Base-by-base conservation (phyloP, 345 rosid genomes). In the Acer campestre region DNA sequence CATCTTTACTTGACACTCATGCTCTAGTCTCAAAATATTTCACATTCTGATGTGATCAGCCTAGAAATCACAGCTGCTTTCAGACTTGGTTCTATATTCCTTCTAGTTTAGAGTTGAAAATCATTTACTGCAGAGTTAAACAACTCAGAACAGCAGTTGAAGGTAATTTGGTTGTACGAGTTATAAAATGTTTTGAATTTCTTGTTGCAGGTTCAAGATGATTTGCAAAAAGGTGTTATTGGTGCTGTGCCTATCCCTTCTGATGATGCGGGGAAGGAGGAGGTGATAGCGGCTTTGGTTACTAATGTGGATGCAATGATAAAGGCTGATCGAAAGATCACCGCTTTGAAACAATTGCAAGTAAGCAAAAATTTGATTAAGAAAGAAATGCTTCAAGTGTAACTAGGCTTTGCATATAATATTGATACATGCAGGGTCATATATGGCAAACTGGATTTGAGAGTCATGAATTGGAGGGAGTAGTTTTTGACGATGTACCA, bases 311-410 rank as follows among this genome's bases (percentile, higher is more conserved):
- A 90, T 75, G 94, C 88, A 84, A 97, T 94, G 99, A 94, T 97
- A 79, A 89, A 76, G 84, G 95, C 98, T 12, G 98, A 97, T 86
- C 85, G 98, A 76, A 97, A 97, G 86, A 89, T 97, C 84, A 89
- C 98, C 63, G 91, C 99, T 77, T 87, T 97, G 56, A 96, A 97
- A 81, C 98, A 94, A 84, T 84, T 97, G 84, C 98, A 96, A 85
- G 98, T 96, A 84, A 81, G 91, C 29, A 67, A 59, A 59, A 73
- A 73, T 2, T 49, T 25, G 35, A 18, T 11, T 66, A 1, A 8
- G 38, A 35, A 62, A 74, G 62, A 53, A 10, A 70, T 67, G 29
- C 27, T 49, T 64, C 31, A 13, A 35, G 2, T 68, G 20, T 31
- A 77, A 40, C 48, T 58, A 68, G 16, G 66, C 31, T 53, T 51